A percentile compares a stretch with the other conserved stretches of the same genome.
These are phyloP conservation scores for Phytopythium vexans DNA, from an alignment of 352 stramenopile genomes.

Conservation along the genomic window DNA sequence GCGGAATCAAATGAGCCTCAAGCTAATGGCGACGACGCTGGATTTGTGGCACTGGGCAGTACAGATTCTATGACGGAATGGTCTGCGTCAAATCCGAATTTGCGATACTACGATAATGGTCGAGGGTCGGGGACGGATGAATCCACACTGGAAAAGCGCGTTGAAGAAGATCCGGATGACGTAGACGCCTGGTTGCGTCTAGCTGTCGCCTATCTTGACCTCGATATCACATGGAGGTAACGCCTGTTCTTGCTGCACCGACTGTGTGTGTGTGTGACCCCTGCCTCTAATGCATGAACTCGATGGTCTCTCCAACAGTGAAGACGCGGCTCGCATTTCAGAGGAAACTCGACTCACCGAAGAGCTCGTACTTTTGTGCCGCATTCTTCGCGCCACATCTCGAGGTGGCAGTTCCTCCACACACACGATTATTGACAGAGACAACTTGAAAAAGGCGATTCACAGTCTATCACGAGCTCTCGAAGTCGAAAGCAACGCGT, in stretches of 20 bases:
- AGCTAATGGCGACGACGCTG: too few relatives aligned
- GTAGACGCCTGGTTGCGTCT: conserved; percentile 44
- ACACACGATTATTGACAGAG: conserved; percentile 15
- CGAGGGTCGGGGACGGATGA: conserved; percentile 12
- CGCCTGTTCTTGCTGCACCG: neutral
- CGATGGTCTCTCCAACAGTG: conserved; percentile 12
- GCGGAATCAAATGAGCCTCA: too few relatives aligned
- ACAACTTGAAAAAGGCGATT: conserved; percentile 26
- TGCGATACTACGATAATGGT: conserved; percentile 26
- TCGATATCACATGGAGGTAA: conserved; percentile 37
- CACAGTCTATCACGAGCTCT: conserved; percentile 35
- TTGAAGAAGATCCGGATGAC: conserved; percentile 25
- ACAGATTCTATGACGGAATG: too few relatives aligned
- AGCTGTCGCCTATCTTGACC: conserved; percentile 44
- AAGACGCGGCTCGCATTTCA: conserved; percentile 21
- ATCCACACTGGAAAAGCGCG: conserved; percentile 21
- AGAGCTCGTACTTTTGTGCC: conserved; percentile 25
- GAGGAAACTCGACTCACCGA: conserved; percentile 15
- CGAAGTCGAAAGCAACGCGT: conserved; percentile 41
- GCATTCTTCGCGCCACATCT: conserved; percentile 17
- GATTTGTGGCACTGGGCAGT: too few relatives aligned
- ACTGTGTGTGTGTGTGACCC: neutral
- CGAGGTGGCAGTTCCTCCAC: conserved; percentile 1
- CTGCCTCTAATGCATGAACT: neutral
- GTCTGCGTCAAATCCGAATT: neutral